Evolutionary conservation across 2,329 filamentous ascomycete species (phyloP).

Genomic region (Niveomyces coronatus): DNA sequence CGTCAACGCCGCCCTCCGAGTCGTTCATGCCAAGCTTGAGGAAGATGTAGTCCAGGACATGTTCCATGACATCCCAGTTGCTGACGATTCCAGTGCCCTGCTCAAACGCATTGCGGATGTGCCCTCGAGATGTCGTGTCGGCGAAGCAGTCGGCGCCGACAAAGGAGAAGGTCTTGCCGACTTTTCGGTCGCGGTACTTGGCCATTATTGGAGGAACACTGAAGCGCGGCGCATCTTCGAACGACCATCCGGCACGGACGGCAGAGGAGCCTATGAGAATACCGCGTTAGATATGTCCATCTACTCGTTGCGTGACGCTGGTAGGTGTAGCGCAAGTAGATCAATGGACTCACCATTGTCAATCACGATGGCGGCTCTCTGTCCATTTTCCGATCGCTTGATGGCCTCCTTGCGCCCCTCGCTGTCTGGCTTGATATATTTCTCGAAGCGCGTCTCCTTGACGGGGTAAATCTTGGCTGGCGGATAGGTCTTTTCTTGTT

Average conservation of each 20-base stretch:
- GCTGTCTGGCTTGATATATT: slow-evolving; percentile 39
- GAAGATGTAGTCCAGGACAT: slow-evolving; percentile 87
- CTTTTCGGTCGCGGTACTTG: slow-evolving; percentile 88
- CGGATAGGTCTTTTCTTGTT: slow-evolving; percentile 33
- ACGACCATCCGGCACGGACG: slow-evolving; percentile 92
- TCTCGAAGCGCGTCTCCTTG: slow-evolving; percentile 52
- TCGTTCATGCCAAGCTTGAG: slow-evolving; percentile 84
- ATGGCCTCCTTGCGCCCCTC: slow-evolving; percentile 65
- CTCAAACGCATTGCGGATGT: slow-evolving; percentile 86
- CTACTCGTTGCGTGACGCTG: too few species aligned
- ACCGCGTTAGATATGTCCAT: slow-evolving; percentile 1
- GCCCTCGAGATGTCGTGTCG: slow-evolving; percentile 83
- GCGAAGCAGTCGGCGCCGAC: slow-evolving; percentile 88
- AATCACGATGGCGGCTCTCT: slow-evolving; percentile 78
- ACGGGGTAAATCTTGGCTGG: slow-evolving; percentile 49
- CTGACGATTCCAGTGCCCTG: slow-evolving; percentile 81
- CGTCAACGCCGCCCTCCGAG: slow-evolving; percentile 61
- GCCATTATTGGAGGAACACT: slow-evolving; percentile 83
- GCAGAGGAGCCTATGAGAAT: slow-evolving; percentile 63
- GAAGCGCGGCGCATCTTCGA: slow-evolving; percentile 72
- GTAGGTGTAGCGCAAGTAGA: not conserved
- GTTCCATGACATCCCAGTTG: slow-evolving; percentile 98
- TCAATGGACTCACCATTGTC: slow-evolving; percentile 68
- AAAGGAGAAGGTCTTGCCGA: slow-evolving; percentile 85
- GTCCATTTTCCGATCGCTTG: slow-evolving; percentile 40